phyloP scores from a whole-genome alignment of 352 stramenopile genomes.

The Phytopythium helicoides region DNA sequence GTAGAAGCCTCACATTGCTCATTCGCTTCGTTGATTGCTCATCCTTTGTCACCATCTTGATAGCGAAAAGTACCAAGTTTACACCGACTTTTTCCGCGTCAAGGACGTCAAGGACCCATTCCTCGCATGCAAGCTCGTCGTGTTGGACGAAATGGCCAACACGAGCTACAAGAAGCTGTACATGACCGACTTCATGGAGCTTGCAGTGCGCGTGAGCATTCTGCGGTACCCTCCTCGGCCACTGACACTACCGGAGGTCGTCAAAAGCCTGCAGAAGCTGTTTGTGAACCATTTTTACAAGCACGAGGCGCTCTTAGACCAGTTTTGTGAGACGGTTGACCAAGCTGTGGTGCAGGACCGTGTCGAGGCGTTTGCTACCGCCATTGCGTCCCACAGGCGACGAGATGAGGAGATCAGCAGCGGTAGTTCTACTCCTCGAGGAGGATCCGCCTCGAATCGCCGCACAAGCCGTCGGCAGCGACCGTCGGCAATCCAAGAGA shows the following conservation, averaged over 20 bases:
- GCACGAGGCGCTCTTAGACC: conserved; percentile 55
- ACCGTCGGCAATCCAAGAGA: too few relatives aligned
- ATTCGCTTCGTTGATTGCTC: background rate
- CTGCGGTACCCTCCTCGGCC: conserved; percentile 55
- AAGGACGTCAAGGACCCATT: conserved; percentile 72
- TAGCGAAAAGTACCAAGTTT: conserved; percentile 66
- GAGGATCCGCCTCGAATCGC: background rate
- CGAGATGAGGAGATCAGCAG: background rate
- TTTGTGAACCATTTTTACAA: conserved; percentile 66
- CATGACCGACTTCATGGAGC: conserved; percentile 78
- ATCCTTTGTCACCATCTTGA: background rate
- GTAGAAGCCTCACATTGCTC: background rate
- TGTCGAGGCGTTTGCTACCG: conserved; percentile 54
- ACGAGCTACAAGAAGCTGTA: conserved; percentile 70
- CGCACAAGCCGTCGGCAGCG: background rate
- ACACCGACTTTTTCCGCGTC: conserved; percentile 58
- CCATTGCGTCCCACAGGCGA: conserved; percentile 38
- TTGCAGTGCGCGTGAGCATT: conserved; percentile 55
- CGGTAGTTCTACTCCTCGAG: background rate
- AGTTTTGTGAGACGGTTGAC: conserved; percentile 58
- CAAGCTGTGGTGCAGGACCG: conserved; percentile 56
- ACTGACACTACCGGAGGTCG: conserved; percentile 33
- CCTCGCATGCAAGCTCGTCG: conserved; percentile 65
- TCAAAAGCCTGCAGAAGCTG: conserved; percentile 55
- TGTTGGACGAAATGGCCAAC: conserved; percentile 75